Percentiles rank a stretch among this genome's conserved stretches.
Conservation (phyloP, 2,329 filamentous ascomycete genomes). For the Microdochium trichocladiopsis region DNA sequence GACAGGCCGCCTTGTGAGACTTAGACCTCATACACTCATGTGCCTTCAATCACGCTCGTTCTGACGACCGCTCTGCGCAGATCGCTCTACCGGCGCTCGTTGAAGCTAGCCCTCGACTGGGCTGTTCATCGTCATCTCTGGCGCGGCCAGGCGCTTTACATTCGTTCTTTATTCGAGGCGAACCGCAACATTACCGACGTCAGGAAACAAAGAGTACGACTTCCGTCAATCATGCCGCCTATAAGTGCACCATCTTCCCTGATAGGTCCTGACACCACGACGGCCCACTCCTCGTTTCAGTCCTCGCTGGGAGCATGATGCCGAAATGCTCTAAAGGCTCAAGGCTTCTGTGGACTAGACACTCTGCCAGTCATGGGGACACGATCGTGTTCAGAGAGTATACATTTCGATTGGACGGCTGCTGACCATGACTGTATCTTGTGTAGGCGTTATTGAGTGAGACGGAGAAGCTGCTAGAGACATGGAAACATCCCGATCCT, state of each 20-base stretch:
- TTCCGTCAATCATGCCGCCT: not conserved
- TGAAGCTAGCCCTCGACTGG: constrained; percentile 95
- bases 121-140: constrained; percentile 86
- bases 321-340: too few relatives aligned
- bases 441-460: constrained; percentile 72
- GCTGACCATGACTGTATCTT: constrained; percentile 2
- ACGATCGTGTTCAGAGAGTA: too few relatives aligned
- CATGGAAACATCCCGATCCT: constrained; percentile 97
- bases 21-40: not conserved
- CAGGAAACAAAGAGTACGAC: constrained; percentile 72
- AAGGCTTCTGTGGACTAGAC: too few relatives aligned
- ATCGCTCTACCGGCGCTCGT: constrained; percentile 80
- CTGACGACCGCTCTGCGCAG: constrained; percentile 23
- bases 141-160: constrained; percentile 94
- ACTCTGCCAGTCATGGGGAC: too few relatives aligned
- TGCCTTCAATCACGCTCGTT: not conserved
- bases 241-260: not conserved
- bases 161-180: constrained; percentile 89
- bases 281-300: too few relatives aligned
- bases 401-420: constrained; percentile 6
- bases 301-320: too few relatives aligned
- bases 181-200: constrained; percentile 82
- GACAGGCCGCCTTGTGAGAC: constrained; percentile 44
- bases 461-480: constrained; percentile 79
- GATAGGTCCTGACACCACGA: not conserved